Conservation (phyloP, 768 basidiomycete genomes). For the Mycena epipterygia region DNA sequence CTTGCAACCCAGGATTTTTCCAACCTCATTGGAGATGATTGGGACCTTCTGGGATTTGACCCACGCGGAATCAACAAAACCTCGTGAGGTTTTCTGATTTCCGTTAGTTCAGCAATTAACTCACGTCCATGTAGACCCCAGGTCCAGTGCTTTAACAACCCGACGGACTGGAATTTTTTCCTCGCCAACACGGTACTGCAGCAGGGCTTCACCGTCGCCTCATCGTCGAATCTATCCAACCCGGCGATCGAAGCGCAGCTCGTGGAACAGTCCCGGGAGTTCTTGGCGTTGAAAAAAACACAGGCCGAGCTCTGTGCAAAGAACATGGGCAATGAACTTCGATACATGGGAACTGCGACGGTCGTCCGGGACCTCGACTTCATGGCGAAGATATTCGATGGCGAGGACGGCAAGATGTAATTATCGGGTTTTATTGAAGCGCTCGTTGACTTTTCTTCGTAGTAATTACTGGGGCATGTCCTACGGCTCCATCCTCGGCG, state of each 20-base stretch:
- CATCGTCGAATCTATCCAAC: conserved; percentile 29
- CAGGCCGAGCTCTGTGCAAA: conserved; percentile 37
- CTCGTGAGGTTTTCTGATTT: conserved; percentile 4
- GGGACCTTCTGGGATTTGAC: conserved; percentile 47
- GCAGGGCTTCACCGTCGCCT: conserved; percentile 37
- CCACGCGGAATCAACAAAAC: conserved; percentile 42
- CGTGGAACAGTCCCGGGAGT: conserved; percentile 34
- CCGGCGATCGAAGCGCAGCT: conserved; percentile 31
- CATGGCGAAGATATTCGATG: conserved; percentile 39
- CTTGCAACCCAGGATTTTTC: conserved; percentile 19
- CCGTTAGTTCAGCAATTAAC: not conserved
- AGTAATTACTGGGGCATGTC: conserved; percentile 40
- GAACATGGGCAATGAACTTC: conserved; percentile 40
- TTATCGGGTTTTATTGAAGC: not conserved
- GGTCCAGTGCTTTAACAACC: conserved; percentile 32
- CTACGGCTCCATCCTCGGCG: conserved; percentile 42
- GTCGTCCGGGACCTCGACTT: conserved; percentile 42
- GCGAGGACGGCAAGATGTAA: conserved; percentile 39
- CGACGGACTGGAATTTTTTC: conserved; percentile 23
- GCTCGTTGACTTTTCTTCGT: too few species aligned
- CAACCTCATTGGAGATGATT: conserved; percentile 41
- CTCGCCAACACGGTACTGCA: conserved; percentile 40
- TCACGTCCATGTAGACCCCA: conserved; percentile 30
- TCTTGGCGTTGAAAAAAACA: conserved; percentile 37
- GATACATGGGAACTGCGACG: conserved; percentile 41